Conservation (phyloP, 2,329 filamentous ascomycete species). For the Alternaria ventricosa region DNA sequence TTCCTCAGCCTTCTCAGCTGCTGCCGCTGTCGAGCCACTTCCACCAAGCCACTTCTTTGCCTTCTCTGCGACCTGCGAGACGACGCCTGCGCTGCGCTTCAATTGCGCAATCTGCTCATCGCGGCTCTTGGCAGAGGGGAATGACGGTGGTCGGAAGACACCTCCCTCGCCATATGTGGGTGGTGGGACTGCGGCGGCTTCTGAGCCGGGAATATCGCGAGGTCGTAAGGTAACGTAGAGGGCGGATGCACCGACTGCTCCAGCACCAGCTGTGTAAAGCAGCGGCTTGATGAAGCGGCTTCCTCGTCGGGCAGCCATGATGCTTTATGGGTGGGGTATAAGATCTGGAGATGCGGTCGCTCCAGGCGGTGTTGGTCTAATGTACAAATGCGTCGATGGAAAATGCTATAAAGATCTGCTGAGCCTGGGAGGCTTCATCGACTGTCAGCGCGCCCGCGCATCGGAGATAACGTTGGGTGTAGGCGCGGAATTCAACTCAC, state of each 20-base stretch:
- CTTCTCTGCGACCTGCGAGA: constrained; percentile 40
- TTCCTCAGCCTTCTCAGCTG: constrained; percentile 41
- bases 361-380: constrained; percentile 9
- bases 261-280: constrained; percentile 65
- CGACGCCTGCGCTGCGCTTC: constrained; percentile 57
- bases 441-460: constrained; percentile 20
- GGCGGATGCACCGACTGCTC: constrained; percentile 60
- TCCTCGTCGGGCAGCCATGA: constrained; percentile 46
- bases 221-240: constrained; percentile 72
- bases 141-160: constrained; percentile 69
- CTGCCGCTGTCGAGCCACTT: constrained; percentile 30
- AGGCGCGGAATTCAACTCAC: constrained; percentile 4
- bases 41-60: constrained; percentile 52
- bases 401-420: constrained; percentile 17
- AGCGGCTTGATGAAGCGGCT: constrained; percentile 62
- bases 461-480: constrained; percentile 12
- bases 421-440: constrained; percentile 13
- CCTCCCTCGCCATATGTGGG: constrained; percentile 73
- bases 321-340: constrained; percentile 9
- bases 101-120: constrained; percentile 70
- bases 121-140: constrained; percentile 68
- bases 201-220: constrained; percentile 73
- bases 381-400: constrained; percentile 9
- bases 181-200: constrained; percentile 72
- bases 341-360: constrained; percentile 1